phyloP scores from a whole-genome alignment of 768 basidiomycete genomes.

The Xanthoconium purpureum region DNA sequence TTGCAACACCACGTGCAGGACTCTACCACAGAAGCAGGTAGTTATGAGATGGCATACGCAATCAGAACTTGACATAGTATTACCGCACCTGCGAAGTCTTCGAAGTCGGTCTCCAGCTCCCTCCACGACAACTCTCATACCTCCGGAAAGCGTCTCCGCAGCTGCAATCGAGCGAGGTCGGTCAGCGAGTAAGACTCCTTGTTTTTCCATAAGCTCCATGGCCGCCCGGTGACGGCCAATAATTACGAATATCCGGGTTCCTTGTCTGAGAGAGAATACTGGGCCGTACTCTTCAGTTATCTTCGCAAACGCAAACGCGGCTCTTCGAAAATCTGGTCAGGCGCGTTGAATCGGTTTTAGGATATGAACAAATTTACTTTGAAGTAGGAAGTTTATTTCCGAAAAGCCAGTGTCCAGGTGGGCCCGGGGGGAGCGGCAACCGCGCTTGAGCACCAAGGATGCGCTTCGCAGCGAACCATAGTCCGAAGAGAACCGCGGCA shows the following conservation, averaged over 20 bases:
- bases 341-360: neutral
- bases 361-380: neutral
- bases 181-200: constrained; percentile 34
- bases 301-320: constrained; percentile 41
- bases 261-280: constrained; percentile 52
- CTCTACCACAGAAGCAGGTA: constrained; percentile 14
- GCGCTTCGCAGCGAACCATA: neutral
- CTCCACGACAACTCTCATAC: constrained; percentile 31
- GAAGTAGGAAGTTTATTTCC: constrained; percentile 9
- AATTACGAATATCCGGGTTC: constrained; percentile 23
- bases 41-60: neutral
- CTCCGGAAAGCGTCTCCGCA: constrained; percentile 33
- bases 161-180: constrained; percentile 36
- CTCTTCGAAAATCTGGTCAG: constrained; percentile 4
- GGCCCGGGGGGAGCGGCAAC: constrained; percentile 16
- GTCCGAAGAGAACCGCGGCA: neutral
- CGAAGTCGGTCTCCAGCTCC: constrained; percentile 31
- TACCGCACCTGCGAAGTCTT: constrained; percentile 23
- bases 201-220: constrained; percentile 40
- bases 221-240: constrained; percentile 33
- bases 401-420: constrained; percentile 15
- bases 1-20: constrained; percentile 35
- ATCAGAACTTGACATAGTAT: too few species aligned
- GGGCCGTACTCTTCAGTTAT: constrained; percentile 62
- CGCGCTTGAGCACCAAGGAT: neutral